Evolutionary conservation across 441 rosid species (phyloP).

Genomic region (Erodium trifolium): DNA sequence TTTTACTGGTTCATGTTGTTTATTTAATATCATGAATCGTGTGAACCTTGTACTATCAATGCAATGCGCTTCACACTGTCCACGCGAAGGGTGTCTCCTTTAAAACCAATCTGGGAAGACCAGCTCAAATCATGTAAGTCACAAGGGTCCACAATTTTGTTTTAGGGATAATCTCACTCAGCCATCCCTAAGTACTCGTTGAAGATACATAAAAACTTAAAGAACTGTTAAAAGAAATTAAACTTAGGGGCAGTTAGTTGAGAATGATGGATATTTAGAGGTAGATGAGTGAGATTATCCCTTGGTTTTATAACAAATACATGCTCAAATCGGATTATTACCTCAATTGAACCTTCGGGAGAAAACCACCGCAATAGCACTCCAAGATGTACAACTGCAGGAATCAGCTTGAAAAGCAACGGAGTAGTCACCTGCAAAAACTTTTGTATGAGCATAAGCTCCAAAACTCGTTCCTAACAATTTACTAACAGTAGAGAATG

Average conservation of each 20-base stretch:
- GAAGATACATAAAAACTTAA: background rate
- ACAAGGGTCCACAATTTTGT: too few species aligned
- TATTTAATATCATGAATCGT: constrained; percentile 68
- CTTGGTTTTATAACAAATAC: background rate
- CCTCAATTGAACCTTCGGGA: constrained; percentile 67
- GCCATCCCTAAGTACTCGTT: too few species aligned
- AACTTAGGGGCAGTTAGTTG: too few species aligned
- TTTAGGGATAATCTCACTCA: too few species aligned
- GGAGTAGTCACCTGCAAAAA: constrained; percentile 79
- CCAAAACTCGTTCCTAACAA: background rate
- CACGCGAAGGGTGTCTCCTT: constrained; percentile 72
- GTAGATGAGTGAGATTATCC: too few species aligned
- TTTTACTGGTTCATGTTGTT: constrained; percentile 32
- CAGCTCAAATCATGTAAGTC: constrained; percentile 30
- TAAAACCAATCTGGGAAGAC: constrained; percentile 69
- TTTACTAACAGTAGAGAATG: background rate
- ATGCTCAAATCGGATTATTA: constrained; percentile 19
- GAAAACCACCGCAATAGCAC: constrained; percentile 87
- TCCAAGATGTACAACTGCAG: constrained; percentile 83
- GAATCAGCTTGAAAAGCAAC: constrained; percentile 89
- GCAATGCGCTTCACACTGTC: constrained; percentile 87
- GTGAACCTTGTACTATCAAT: constrained; percentile 81
- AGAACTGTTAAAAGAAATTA: too few species aligned
- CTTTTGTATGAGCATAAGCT: background rate
- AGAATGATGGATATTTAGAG: too few species aligned